Evolutionary conservation across 2,329 filamentous ascomycete species (phyloP), one percentile per base, ranked within the genome.

Genomic region (Cercospora sesami): DNA sequence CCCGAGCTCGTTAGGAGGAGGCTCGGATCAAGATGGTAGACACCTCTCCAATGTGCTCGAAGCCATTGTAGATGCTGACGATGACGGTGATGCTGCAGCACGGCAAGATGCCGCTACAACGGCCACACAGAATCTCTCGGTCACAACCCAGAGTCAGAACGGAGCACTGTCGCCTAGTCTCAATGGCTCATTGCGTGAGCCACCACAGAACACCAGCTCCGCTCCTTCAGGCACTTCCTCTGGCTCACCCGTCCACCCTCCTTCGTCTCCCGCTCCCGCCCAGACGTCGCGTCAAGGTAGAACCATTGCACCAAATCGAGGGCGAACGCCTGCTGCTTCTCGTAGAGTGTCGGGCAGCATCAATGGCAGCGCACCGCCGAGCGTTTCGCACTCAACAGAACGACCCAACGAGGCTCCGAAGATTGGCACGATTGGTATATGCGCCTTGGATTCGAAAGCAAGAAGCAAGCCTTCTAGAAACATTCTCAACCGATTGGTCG

Each of bases 391-490:
- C 6, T 91, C 90, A 72, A 91, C 89, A 72, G 92, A 94, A 64
- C 83, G 89, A 64, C 83, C 83, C 66, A 84, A 71, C 83, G 79
- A 76, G 85, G 90, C 79, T 71, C 79, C 80, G 65, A 79, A 80
- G 18, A 81, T 88, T 69, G 89, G 89, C 69, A 86, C 84, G 67
- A 97, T 99, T 76, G 95, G 95, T 63, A 93, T 99, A 9, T 99
- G 95, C 79, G 96, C 95, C 23, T 84, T 99, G 67, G 95, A 99
- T 81, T 87, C 94, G 73, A 99, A 99, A 82, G 95, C 95, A 39
- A 88, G 95, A 75, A 97, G 94, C 84, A 98, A 98, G 80, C 95
- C 95, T 1, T 97, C 94, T 77, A 87, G 96, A 73, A 98, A 97
- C 77, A 99, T 99, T 73, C 83, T 99, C 68, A 98, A 96, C 76